phyloP scores from a whole-genome alignment of 139 green algal species.

The Nannochloris sp. region DNA sequence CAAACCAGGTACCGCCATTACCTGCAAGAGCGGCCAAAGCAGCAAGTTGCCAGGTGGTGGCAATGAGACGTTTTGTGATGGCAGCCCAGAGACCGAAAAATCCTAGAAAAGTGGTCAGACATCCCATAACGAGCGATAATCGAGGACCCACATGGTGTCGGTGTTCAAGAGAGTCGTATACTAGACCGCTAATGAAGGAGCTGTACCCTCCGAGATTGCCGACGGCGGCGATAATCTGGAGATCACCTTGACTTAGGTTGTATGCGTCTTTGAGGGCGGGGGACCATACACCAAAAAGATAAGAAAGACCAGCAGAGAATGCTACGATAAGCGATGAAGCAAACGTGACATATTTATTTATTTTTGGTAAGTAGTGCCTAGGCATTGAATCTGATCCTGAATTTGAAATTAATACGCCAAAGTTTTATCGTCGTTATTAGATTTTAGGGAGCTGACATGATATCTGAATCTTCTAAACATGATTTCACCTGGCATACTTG shows the following conservation, averaged over 20 bases:
- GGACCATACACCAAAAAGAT: constrained; percentile 23
- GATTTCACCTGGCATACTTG: no score
- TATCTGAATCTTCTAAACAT: no score
- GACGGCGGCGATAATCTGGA: constrained; percentile 1
- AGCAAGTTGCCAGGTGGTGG: constrained; percentile 17
- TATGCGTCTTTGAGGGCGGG: constrained; percentile 9
- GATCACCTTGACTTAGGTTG: constrained; percentile 8
- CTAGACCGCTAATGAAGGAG: constrained; percentile 24
- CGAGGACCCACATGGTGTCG: constrained; percentile 24
- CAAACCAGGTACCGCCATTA: constrained; percentile 58
- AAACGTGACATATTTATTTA: constrained; percentile 24
- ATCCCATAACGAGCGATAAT: constrained; percentile 24
- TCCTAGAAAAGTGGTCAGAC: constrained; percentile 13
- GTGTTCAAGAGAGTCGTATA: constrained; percentile 29
- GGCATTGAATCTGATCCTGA: neutral
- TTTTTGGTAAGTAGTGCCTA: constrained; percentile 1
- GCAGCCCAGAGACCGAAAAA: constrained; percentile 36
- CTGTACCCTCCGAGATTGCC: constrained; percentile 25
- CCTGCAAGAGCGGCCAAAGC: constrained; percentile 26
- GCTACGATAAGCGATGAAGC: constrained; percentile 5
- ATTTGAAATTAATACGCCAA: no score
- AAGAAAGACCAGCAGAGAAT: constrained; percentile 16
- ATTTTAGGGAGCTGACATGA: no score
- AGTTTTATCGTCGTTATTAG: no score
- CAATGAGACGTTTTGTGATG: neutral